A percentile compares a stretch with the other conserved stretches of the same genome.
These are phyloP conservation scores for Phytopythium chamaehyphon DNA, from an alignment of 352 stramenopile species.

Conservation along the genomic window DNA sequence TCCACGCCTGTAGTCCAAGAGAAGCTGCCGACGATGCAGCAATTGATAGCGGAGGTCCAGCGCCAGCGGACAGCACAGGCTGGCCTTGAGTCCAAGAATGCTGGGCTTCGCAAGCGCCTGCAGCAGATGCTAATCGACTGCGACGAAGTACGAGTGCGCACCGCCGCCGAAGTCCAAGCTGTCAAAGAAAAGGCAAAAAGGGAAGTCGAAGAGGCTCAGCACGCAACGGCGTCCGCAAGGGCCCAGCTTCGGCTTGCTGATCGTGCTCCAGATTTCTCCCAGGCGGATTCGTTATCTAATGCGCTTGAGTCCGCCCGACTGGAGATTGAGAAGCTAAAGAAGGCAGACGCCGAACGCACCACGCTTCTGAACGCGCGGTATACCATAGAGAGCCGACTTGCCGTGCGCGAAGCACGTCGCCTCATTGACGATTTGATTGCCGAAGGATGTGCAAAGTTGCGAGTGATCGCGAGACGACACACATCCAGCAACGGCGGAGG, in stretches of 20 bases:
- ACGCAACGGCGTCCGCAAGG: constrained; percentile 26
- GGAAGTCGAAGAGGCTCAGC: constrained; percentile 44
- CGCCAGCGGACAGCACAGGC: constrained; percentile 46
- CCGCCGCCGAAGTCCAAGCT: constrained; percentile 34
- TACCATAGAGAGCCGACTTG: constrained; percentile 47
- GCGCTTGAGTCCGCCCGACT: constrained; percentile 33
- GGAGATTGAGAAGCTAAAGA: constrained; percentile 48
- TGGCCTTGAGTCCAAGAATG: constrained; percentile 64
- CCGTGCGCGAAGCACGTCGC: constrained; percentile 45
- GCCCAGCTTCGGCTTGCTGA: constrained; percentile 61
- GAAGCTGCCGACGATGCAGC: constrained; percentile 30
- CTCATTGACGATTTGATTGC: constrained; percentile 40
- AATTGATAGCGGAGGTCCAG: constrained; percentile 53
- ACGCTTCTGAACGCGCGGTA: constrained; percentile 41
- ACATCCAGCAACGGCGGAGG: constrained; percentile 2
- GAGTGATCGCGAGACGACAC: constrained; percentile 22
- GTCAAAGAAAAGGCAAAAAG: constrained; percentile 50
- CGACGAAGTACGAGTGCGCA: constrained; percentile 59
- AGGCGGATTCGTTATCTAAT: constrained; percentile 47
- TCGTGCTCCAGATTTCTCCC: constrained; percentile 42
- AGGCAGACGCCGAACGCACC: constrained; percentile 46
- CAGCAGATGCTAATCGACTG: constrained; percentile 80
- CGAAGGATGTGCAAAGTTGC: constrained; percentile 43
- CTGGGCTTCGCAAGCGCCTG: constrained; percentile 52
- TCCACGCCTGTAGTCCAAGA: neutral